These are phyloP conservation scores for Zygoascus hellenicus DNA, from an alignment of 1,139 yeast species.

Conservation along the genomic window DNA sequence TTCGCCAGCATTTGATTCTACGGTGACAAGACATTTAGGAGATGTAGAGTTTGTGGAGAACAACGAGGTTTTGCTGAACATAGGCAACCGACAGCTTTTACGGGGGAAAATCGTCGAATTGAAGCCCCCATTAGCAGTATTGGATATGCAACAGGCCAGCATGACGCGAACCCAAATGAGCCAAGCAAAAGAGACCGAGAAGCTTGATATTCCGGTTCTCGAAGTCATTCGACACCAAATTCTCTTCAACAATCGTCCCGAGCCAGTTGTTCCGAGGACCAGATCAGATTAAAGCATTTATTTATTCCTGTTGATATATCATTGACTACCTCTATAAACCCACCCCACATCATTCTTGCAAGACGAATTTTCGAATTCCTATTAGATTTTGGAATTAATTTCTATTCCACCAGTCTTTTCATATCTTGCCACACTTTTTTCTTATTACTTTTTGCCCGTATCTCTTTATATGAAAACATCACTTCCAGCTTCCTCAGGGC, in stretches of 20 bases:
- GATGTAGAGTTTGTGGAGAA: slow-evolving; percentile 23
- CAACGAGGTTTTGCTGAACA: slow-evolving; percentile 27
- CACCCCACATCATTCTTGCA: too few species aligned
- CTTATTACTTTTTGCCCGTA: too few species aligned
- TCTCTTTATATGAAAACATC: too few species aligned
- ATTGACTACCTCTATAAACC: too few species aligned
- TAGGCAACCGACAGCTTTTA: slow-evolving; percentile 34
- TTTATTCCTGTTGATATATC: too few species aligned
- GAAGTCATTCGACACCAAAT: slow-evolving; percentile 32
- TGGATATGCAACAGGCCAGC: slow-evolving; percentile 19
- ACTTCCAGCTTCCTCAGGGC: too few species aligned
- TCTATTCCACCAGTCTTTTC: too few species aligned
- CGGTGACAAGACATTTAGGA: slow-evolving; percentile 19
- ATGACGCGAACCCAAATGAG: slow-evolving; percentile 10
- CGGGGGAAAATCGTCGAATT: slow-evolving; percentile 33
- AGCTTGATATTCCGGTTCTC: slow-evolving; percentile 24
- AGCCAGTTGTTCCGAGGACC: slow-evolving; percentile 25
- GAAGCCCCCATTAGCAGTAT: slow-evolving; percentile 33
- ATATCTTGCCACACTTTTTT: too few species aligned
- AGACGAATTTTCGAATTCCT: too few species aligned
- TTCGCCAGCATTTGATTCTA: slow-evolving; percentile 5
- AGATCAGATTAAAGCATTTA: background rate
- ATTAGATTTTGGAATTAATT: too few species aligned
- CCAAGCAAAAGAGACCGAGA: slow-evolving; percentile 13
- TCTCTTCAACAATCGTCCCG: slow-evolving; percentile 33